Evolutionary conservation across 306 rosid genomes (phyloP).

Genomic region (Cucumis sativus): Cucumber_9930_V3 NC_026660.2:1683001-1683500

Average conservation of each 20-base stretch:
- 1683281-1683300: background rate
- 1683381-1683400: background rate
- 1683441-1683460: background rate
- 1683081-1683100: background rate
- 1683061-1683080: constrained; percentile 2
- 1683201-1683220: background rate
- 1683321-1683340: background rate
- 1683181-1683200: background rate
- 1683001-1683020: constrained; percentile 16
- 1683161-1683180: background rate
- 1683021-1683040: constrained; percentile 17
- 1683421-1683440: background rate
- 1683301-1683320: background rate
- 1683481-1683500: background rate
- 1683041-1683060: constrained; percentile 34
- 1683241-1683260: background rate
- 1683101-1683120: background rate
- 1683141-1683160: background rate
- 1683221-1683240: background rate
- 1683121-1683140: background rate
- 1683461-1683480: background rate
- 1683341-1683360: background rate
- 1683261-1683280: background rate
- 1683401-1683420: background rate
- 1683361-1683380: background rate